Conservation (phyloP, 768 basidiomycete species). For the Chalciporus chontae region DNA sequence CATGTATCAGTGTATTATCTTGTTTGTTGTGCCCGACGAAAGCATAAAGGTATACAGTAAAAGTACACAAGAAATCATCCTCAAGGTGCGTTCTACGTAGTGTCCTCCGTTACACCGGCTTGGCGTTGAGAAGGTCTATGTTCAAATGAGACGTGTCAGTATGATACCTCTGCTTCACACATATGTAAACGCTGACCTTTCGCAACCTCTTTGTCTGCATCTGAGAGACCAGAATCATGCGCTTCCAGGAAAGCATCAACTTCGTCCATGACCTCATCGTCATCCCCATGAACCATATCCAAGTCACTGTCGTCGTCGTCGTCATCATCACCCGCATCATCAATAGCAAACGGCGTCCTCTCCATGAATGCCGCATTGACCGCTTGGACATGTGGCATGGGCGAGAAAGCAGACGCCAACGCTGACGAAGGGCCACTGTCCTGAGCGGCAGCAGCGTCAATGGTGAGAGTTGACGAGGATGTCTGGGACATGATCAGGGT, state of each 20-base stretch:
- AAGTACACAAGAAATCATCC: constrained; percentile 11
- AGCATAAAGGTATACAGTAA: constrained; percentile 9
- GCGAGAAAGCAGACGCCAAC: constrained; percentile 38
- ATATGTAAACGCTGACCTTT: constrained; percentile 49
- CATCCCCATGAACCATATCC: constrained; percentile 51
- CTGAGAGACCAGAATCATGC: constrained; percentile 81
- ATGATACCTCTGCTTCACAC: background rate
- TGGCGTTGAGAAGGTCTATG: constrained; percentile 57
- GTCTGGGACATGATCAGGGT: constrained; percentile 21
- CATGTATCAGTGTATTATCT: constrained; percentile 8
- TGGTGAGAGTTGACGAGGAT: constrained; percentile 50
- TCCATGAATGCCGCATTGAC: constrained; percentile 86
- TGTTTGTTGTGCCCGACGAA: constrained; percentile 5
- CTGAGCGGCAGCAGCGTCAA: constrained; percentile 34
- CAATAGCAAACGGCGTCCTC: constrained; percentile 94
- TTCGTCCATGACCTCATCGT: constrained; percentile 87
- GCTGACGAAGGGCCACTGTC: constrained; percentile 24
- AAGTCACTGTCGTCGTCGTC: constrained; percentile 69
- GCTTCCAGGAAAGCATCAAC: constrained; percentile 95
- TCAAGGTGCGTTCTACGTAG: background rate
- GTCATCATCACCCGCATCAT: constrained; percentile 74
- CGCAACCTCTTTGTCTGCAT: constrained; percentile 73
- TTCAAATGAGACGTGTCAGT: background rate
- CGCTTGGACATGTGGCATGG: constrained; percentile 66
- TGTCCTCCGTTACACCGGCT: constrained; percentile 39